Evolutionary conservation across 441 rosid genomes (phyloP), one percentile per base, ranked within the genome.

Genomic region (Pelargonium fulgidum): DNA sequence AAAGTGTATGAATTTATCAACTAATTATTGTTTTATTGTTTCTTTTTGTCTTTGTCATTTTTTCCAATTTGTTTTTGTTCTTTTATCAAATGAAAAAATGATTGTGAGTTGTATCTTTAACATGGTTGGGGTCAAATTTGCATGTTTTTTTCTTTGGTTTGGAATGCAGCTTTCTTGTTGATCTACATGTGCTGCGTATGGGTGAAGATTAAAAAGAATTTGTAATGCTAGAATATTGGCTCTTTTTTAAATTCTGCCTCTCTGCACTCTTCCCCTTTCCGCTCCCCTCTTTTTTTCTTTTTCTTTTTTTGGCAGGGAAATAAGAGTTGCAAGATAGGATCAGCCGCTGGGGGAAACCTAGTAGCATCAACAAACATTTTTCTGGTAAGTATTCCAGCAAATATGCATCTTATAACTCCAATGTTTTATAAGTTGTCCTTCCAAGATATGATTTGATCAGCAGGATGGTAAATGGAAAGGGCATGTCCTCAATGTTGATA

Each of bases 71-170:
- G 9, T 63, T 13, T 63, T 20, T 64, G 50, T 64, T 64, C 50
- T 36, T 64, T 16, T 64, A 24, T 16, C 48, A 36, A 64, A 64
- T 64, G 67, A 17, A 64, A 39, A 41, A 29, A 62, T 62, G n/a
- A 62, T 26, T 29, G 65, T 29, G 14, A 62, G 14, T 13, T 64
- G 13, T 36, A 64, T 36, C 64, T 24, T 61, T 36, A 16, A 41
- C 14, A 16, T 20, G 16, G 24, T 58, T 19, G 7, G 17, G 62
- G 11, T 16, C 13, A 36, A 17, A 14, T 39, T 36, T 64, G 50
- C 47, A 64, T 7, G 22, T 64, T 41, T 64, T 64, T 17, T 64
- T 16, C 48, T 20, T 14, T 5, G 7, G 9, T 20, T 9, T 10
- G 26, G 16, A n/a, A 64, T 64, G 24, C 24, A 14, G 61, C 16